Evolutionary conservation across 1,139 yeast species (phyloP).

Genomic region (Saccharomyces hybrid): DNA sequence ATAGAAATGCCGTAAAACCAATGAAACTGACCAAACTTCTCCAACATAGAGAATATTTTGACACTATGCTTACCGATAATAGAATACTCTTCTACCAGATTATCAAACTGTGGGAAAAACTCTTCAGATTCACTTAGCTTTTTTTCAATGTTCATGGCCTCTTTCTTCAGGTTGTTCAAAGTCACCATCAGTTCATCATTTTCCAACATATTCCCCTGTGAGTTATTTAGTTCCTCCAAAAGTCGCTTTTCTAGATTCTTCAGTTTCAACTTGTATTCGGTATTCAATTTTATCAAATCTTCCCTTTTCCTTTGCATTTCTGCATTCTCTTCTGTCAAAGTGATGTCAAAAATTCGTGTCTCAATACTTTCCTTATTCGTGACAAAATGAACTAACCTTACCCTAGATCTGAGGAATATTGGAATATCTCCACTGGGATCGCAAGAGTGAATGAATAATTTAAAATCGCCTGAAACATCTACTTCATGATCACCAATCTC

Average conservation of each 20-base stretch:
- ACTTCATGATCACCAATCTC: conserved; percentile 55
- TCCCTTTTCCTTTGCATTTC: conserved; percentile 55
- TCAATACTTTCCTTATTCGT: conserved; percentile 61
- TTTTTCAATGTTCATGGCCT: conserved; percentile 46
- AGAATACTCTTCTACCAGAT: conserved; percentile 39
- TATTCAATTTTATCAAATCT: conserved; percentile 47
- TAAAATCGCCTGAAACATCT: conserved; percentile 61
- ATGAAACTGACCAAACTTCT: conserved; percentile 37
- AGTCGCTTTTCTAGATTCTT: conserved; percentile 54
- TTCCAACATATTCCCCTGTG: conserved; percentile 60
- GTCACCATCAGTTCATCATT: conserved; percentile 52
- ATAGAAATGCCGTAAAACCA: conserved; percentile 54
- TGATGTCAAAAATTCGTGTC: conserved; percentile 50
- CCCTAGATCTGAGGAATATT: conserved; percentile 53
- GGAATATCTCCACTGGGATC: conserved; percentile 46
- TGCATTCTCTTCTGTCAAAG: conserved; percentile 53
- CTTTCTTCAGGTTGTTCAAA: conserved; percentile 57
- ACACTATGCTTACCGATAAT: conserved; percentile 53
- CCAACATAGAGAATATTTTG: conserved; percentile 40
- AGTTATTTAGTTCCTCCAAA: conserved; percentile 48
- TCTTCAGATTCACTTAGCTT: conserved; percentile 49
- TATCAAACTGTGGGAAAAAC: conserved; percentile 48
- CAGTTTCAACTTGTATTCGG: conserved; percentile 51
- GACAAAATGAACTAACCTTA: conserved; percentile 61
- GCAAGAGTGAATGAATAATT: conserved; percentile 51